Evolutionary conservation across 163 green algal species (phyloP).

Genomic region (Volvox carteri): DNA sequence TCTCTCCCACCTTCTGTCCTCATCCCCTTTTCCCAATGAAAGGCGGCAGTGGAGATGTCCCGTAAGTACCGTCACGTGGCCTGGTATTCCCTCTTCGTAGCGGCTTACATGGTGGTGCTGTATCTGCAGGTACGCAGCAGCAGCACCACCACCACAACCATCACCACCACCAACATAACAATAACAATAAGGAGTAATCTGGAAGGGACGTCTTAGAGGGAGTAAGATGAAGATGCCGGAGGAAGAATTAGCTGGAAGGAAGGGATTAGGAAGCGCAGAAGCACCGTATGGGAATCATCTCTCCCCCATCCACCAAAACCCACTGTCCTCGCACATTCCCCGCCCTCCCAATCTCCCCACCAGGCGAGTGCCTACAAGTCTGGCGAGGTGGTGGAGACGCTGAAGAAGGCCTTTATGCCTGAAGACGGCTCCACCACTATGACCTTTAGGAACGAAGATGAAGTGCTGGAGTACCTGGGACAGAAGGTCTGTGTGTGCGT

Average conservation of each 20-base stretch:
- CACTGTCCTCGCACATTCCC: not conserved
- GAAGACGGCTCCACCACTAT: constrained; percentile 64
- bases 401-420: constrained; percentile 78
- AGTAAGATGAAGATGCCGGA: too few relatives aligned
- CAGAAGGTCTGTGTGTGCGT: constrained; percentile 53
- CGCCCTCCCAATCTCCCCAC: not conserved
- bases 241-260: too few relatives aligned
- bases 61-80: constrained; percentile 78
- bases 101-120: constrained; percentile 80
- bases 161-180: too few relatives aligned
- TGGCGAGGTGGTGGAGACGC: constrained; percentile 77
- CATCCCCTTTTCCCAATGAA: too few relatives aligned
- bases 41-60: constrained; percentile 78
- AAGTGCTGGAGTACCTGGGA: constrained; percentile 63
- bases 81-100: constrained; percentile 82
- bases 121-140: constrained; percentile 84
- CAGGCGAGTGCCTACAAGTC: constrained; percentile 80
- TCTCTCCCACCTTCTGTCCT: too few relatives aligned
- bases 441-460: constrained; percentile 69
- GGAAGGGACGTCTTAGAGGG: too few relatives aligned
- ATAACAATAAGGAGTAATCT: too few relatives aligned
- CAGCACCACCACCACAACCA: not conserved
- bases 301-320: not conserved
- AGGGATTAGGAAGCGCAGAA: too few relatives aligned
- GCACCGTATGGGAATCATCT: too few relatives aligned